phyloP scores from a whole-genome alignment of 805 yeast species.

The Zygosaccharomyces pseudorouxii region DNA sequence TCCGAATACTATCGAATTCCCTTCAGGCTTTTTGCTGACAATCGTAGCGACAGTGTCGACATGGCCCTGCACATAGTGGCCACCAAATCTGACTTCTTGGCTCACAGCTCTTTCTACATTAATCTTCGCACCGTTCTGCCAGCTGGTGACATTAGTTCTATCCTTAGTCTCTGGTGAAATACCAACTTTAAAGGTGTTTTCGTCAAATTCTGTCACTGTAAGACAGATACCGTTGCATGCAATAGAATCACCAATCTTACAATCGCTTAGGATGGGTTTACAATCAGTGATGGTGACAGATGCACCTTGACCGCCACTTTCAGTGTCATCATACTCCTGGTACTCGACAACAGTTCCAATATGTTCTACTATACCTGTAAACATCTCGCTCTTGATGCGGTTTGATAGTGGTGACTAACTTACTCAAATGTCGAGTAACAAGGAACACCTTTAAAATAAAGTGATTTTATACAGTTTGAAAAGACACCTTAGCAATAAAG shows the following conservation, averaged over 20 bases:
- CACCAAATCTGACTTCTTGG: conserved; percentile 79
- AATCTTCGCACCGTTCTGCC: conserved; percentile 56
- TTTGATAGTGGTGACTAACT: not conserved
- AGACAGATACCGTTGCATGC: conserved; percentile 85
- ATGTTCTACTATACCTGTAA: conserved; percentile 88
- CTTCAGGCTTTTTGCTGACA: conserved; percentile 50
- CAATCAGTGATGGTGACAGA: conserved; percentile 65
- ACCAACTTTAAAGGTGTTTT: conserved; percentile 73
- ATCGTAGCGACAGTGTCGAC: conserved; percentile 84
- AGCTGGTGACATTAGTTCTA: conserved; percentile 66
- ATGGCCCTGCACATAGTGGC: conserved; percentile 97
- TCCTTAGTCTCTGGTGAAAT: conserved; percentile 88
- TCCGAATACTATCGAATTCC: conserved; percentile 71
- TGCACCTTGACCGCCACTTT: conserved; percentile 47
- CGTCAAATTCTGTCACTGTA: conserved; percentile 79
- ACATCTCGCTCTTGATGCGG: conserved; percentile 47
- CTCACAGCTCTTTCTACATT: conserved; percentile 89
- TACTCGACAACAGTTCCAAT: conserved; percentile 51
- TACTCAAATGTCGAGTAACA: not conserved
- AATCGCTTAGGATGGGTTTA: conserved; percentile 61
- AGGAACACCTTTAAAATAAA: not conserved
- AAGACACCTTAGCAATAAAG: too few relatives aligned
- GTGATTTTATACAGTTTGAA: too few relatives aligned
- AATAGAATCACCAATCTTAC: conserved; percentile 91
- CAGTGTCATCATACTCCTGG: conserved; percentile 19